Conservation (phyloP, 495 filamentous ascomycete genomes). For the Aspergillus sclerotioniger region DNA sequence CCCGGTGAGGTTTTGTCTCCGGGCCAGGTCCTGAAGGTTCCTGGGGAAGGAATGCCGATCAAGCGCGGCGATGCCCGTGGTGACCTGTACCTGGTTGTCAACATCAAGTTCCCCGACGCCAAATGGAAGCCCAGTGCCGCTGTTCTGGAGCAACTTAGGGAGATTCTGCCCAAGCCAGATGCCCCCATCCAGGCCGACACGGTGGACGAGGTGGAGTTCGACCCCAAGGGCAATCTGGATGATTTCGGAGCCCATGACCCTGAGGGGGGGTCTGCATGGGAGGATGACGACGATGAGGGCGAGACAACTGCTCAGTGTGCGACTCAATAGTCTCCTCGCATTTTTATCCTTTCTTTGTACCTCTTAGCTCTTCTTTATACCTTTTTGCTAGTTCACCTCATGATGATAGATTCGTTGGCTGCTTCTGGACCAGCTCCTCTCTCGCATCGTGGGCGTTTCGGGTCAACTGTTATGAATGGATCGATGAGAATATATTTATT, state of each 20-base stretch:
- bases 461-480: slow-evolving; percentile 1
- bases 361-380: slow-evolving; percentile 14
- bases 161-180: slow-evolving; percentile 67
- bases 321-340: slow-evolving; percentile 62
- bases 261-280: slow-evolving; percentile 70
- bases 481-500: background rate
- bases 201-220: slow-evolving; percentile 83
- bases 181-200: slow-evolving; percentile 63
- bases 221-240: slow-evolving; percentile 75
- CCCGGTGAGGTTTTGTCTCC: slow-evolving; percentile 74
- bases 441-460: slow-evolving; percentile 25
- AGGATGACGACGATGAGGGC: slow-evolving; percentile 72
- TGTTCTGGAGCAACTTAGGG: slow-evolving; percentile 63
- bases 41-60: slow-evolving; percentile 88
- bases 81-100: slow-evolving; percentile 82
- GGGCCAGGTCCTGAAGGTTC: slow-evolving; percentile 77
- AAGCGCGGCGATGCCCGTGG: slow-evolving; percentile 82
- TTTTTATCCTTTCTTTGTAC: slow-evolving; percentile 6
- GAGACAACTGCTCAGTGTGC: slow-evolving; percentile 68
- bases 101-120: slow-evolving; percentile 84
- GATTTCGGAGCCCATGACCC: slow-evolving; percentile 72
- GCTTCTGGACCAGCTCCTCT: slow-evolving; percentile 14
- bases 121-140: slow-evolving; percentile 73
- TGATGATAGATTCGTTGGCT: slow-evolving; percentile 22
- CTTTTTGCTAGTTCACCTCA: slow-evolving; percentile 10